Evolutionary conservation across 2,329 filamentous ascomycete species (phyloP).

Genomic region (Calonectria leucothoes): DNA sequence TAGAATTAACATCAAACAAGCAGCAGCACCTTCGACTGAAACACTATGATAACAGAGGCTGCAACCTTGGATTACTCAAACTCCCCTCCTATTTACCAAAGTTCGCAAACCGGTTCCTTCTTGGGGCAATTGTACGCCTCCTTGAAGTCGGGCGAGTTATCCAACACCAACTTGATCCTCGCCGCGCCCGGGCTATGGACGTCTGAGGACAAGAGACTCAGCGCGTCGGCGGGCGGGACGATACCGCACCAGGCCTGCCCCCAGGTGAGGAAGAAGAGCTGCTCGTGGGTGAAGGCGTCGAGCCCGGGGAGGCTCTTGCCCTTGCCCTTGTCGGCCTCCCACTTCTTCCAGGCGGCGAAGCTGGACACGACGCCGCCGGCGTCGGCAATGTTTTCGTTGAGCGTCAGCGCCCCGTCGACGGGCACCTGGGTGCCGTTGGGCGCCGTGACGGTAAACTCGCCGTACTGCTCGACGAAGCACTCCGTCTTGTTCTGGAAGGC

Average conservation of each 20-base stretch:
- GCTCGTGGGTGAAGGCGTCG: slow-evolving; percentile 71
- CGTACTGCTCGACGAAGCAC: slow-evolving; percentile 77
- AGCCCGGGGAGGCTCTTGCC: slow-evolving; percentile 70
- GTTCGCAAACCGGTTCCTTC: slow-evolving; percentile 75
- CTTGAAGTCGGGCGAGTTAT: slow-evolving; percentile 75
- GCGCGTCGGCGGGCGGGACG: slow-evolving; percentile 62
- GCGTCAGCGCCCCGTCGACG: slow-evolving; percentile 71
- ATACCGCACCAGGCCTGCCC: slow-evolving; percentile 71
- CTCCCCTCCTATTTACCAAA: slow-evolving; percentile 64
- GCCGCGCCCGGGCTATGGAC: slow-evolving; percentile 73
- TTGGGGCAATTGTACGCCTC: slow-evolving; percentile 74
- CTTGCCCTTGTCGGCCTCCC: slow-evolving; percentile 59
- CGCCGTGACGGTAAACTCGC: slow-evolving; percentile 67
- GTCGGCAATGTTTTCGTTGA: slow-evolving; percentile 79
- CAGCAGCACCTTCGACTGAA: too few species aligned
- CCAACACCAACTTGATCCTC: slow-evolving; percentile 71
- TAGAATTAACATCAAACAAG: neutral
- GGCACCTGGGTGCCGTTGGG: slow-evolving; percentile 67
- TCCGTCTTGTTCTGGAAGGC: slow-evolving; percentile 69
- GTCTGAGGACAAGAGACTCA: slow-evolving; percentile 70
- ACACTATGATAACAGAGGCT: neutral
- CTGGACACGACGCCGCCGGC: slow-evolving; percentile 73
- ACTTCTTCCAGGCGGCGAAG: slow-evolving; percentile 74
- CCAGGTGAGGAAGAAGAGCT: slow-evolving; percentile 77
- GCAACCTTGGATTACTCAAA: neutral